Base-by-base conservation (phyloP, 805 yeast species). In the Millerago galiae region DNA sequence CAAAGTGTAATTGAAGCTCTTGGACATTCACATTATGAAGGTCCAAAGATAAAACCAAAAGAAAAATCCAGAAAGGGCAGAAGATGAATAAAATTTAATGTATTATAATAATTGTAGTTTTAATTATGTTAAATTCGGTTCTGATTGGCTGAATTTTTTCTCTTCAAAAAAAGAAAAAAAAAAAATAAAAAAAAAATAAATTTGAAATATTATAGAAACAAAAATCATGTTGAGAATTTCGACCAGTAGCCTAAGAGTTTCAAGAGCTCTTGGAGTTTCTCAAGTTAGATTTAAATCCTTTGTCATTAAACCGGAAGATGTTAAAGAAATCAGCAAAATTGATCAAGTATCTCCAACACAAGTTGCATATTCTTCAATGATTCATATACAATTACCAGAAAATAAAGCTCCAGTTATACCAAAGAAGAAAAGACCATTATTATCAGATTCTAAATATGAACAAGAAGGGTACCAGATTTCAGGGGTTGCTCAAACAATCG, bases 11-110 rank as follows among this genome's bases (percentile, higher is more conserved):
- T 71, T 13, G 81, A 76, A 11, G 56, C 59, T 33, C 60, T 68
- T 13, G 84, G 78, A 5, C 67, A 69, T 45, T 61, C 72, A 0
- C 76, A 79, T 45, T 79, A 75, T 47, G 83, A 77, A 13, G 85
- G 84, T 7, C 46, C 43, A 9, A 40, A 38, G 15, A 35, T 34
- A 5, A 18, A 16, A 16, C 27, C 32, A 12, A 30, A 21, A 18
- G 38, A 38, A 12, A 44, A 38, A 24, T 17, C 44, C 4, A 47
- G 41, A 35, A 28, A 37, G 18, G 37, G 49, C 1, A 44, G 44
- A 42, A 40, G 45, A 38, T 38, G 35, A 39, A 15, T 6, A 15
- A 31, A 15, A 31, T 15, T 15, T 9, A 31, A 16, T 27, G 29
- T 14, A 13, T 13, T 35, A 16, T 15, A 21, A 6, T 5, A 17